Base-by-base conservation (phyloP, 306 rosid species). In the Vachellia pachyceras region DNA sequence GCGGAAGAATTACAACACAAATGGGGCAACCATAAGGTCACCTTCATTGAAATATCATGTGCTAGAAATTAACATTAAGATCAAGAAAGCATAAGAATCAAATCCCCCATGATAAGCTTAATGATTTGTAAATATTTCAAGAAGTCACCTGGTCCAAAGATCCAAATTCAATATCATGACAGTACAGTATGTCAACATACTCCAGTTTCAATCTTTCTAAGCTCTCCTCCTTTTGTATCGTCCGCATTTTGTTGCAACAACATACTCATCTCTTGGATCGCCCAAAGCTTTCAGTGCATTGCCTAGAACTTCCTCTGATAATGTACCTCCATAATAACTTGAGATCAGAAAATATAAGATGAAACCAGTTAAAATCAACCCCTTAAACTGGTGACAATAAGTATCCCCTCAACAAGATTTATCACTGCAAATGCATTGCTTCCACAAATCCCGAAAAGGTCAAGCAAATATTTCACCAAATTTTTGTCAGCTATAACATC, bases 161-260 rank as follows among this genome's bases (percentile, higher is more conserved):
- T 11, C 90, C 98, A 70, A 91, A 95, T 84, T 95, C 99, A 82
- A 95, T 93, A 54, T 95, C 99, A 83, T 95, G 99, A 80, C 99
- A 95, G 67, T 90, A 97, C 44, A 95, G 85, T 79, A 95, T 90
- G 86, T 95, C 99, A 10, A 95, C 97, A 17, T 93, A 93, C 41
- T 93, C 97, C 11, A 95, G 86, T 88, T 93, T 94, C 86, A 95
- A 86, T 57, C 99, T 91, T 72, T 81, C 86, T 90, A 95, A 91
- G 85, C 99, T 95, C 91, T 95, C 97, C 13, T 95, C 97, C 5
- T 10, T 95, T 10, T 77, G 49, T 95, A 95, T 14, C 99, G 78
- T 3, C 99, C 99, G 14, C 99, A 95, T 82, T 95, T 95, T 4
- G 99, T 95, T 29, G 99, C 84, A 2, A 93, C 99, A 54, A 93